Conservation (phyloP, 1,139 yeast genomes). For the Diutina catenulata region DNA sequence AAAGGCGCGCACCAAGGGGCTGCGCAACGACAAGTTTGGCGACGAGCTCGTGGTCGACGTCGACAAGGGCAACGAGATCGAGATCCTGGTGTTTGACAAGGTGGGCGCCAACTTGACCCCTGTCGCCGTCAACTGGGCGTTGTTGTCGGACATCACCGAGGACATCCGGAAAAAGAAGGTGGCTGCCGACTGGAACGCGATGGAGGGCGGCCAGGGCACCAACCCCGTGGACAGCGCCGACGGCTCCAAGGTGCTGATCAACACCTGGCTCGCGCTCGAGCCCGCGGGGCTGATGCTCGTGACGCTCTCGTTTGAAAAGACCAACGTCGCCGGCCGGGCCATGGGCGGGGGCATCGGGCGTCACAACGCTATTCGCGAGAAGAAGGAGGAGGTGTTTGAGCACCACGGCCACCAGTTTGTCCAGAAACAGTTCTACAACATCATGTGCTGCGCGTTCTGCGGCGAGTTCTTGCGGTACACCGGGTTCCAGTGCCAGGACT, state of each 20-base stretch:
- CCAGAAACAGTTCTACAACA: conserved; percentile 88
- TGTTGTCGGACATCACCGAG: conserved; percentile 83
- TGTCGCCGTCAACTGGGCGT: conserved; percentile 88
- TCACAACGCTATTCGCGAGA: conserved; percentile 94
- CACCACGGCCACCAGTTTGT: conserved; percentile 97
- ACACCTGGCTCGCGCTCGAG: conserved; percentile 81
- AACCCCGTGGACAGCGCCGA: conserved; percentile 9
- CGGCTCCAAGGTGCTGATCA: neutral
- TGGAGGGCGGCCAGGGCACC: neutral
- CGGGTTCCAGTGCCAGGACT: conserved; percentile 96
- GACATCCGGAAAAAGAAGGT: conserved; percentile 87
- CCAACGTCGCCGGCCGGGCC: conserved; percentile 32
- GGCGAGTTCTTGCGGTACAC: conserved; percentile 88
- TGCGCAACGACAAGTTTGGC: conserved; percentile 73
- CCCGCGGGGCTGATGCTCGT: conserved; percentile 86
- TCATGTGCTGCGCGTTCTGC: conserved; percentile 95
- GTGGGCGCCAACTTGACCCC: conserved; percentile 59
- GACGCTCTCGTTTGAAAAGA: conserved; percentile 68
- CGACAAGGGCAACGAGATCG: conserved; percentile 87
- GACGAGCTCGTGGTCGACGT: conserved; percentile 75
- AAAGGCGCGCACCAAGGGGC: conserved; percentile 60
- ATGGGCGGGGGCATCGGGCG: conserved; percentile 68
- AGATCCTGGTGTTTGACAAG: conserved; percentile 76
- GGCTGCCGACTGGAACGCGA: conserved; percentile 40
- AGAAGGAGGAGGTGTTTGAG: conserved; percentile 89